Evolutionary conservation across 352 stramenopile genomes (phyloP).

Genomic region (Pythium myriotylum): DNA sequence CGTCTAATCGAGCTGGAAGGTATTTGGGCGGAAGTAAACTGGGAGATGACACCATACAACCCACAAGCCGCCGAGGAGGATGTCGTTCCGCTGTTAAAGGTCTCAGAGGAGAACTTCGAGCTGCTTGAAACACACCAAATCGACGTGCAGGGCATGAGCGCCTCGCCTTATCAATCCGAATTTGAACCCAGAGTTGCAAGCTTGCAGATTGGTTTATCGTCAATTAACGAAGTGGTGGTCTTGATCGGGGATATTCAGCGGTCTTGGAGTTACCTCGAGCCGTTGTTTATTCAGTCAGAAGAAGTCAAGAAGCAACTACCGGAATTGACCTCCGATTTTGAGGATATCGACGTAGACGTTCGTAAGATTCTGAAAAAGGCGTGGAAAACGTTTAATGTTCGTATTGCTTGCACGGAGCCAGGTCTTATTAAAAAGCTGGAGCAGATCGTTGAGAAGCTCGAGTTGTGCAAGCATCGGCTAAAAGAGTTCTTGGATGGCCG

Average conservation of each 20-base stretch:
- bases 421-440: slow-evolving; percentile 92
- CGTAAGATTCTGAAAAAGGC: slow-evolving; percentile 84
- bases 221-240: slow-evolving; percentile 92
- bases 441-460: slow-evolving; percentile 91
- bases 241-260: slow-evolving; percentile 95
- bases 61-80: slow-evolving; percentile 70
- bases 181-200: slow-evolving; percentile 92
- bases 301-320: slow-evolving; percentile 96
- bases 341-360: slow-evolving; percentile 94
- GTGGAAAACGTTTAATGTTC: slow-evolving; percentile 91
- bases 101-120: slow-evolving; percentile 97
- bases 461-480: slow-evolving; percentile 94
- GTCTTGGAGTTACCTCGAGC: slow-evolving; percentile 96
- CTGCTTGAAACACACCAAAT: slow-evolving; percentile 97
- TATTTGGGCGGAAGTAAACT: slow-evolving; percentile 93
- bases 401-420: slow-evolving; percentile 86
- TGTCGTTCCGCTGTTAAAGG: slow-evolving; percentile 89
- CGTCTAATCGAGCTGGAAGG: slow-evolving; percentile 90
- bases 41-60: slow-evolving; percentile 94
- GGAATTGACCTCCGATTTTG: slow-evolving; percentile 93
- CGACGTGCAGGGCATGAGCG: slow-evolving; percentile 95
- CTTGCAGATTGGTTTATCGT: slow-evolving; percentile 87
- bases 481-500: slow-evolving; percentile 96
- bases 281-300: slow-evolving; percentile 95
- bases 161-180: slow-evolving; percentile 93